Conservation (phyloP, 352 stramenopile species). For the Globisporangium irregulare region DNA sequence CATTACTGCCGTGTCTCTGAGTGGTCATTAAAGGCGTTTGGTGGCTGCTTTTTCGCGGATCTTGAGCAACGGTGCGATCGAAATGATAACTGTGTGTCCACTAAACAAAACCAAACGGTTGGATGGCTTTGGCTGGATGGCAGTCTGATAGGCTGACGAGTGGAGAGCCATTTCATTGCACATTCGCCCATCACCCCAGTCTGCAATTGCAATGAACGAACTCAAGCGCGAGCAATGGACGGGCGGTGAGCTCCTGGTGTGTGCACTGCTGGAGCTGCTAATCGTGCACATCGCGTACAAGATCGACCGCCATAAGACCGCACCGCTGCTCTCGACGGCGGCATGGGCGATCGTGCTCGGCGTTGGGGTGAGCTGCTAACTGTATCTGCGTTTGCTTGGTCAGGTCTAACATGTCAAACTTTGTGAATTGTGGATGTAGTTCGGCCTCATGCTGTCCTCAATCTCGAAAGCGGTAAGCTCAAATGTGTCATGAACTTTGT, state of each 20-base stretch:
- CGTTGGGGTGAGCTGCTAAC: conserved; percentile 3
- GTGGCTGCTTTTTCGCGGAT: background rate
- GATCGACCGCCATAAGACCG: conserved; percentile 44
- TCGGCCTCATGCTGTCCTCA: conserved; percentile 34
- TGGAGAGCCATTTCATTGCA: background rate
- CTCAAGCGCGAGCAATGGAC: conserved; percentile 45
- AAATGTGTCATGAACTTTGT: background rate
- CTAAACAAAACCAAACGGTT: background rate
- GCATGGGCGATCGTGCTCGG: conserved; percentile 63
- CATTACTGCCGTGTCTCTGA: background rate
- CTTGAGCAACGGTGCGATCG: background rate
- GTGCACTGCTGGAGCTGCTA: conserved; percentile 57
- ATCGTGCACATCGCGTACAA: conserved; percentile 63
- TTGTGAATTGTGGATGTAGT: conserved; percentile 15
- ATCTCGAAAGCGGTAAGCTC: conserved; percentile 36
- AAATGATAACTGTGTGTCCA: background rate
- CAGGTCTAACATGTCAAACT: background rate
- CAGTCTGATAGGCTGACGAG: background rate
- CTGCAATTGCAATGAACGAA: conserved; percentile 19
- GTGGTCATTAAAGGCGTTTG: background rate
- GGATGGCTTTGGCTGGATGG: background rate
- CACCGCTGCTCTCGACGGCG: conserved; percentile 56
- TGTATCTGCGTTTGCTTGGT: background rate
- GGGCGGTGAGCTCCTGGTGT: conserved; percentile 55
- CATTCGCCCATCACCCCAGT: background rate